Conservation (phyloP, 2,329 filamentous ascomycete genomes). For the Calonectria pseudoreteaudii region DNA sequence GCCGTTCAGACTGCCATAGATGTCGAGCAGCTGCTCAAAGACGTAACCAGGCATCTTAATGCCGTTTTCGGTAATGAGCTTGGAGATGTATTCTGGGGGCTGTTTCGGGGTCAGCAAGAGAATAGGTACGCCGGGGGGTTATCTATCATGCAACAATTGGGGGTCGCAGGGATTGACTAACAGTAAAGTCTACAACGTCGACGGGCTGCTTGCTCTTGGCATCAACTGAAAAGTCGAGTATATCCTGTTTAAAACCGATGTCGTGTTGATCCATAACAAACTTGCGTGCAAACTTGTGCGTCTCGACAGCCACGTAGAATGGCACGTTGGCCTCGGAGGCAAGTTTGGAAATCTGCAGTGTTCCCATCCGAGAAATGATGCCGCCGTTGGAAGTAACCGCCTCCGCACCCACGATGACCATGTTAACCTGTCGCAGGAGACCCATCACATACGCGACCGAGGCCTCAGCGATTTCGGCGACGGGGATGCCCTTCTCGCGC, state of each 20-base stretch:
- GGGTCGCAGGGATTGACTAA: slow-evolving; percentile 42
- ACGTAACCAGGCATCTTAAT: slow-evolving; percentile 78
- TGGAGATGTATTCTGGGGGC: slow-evolving; percentile 76
- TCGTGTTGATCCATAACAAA: slow-evolving; percentile 87
- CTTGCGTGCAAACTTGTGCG: slow-evolving; percentile 94
- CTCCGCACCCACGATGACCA: slow-evolving; percentile 78
- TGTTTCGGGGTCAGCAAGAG: slow-evolving; percentile 44
- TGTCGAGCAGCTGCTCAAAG: slow-evolving; percentile 77
- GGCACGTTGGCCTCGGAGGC: slow-evolving; percentile 77
- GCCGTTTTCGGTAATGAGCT: slow-evolving; percentile 81
- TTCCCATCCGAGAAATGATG: slow-evolving; percentile 88
- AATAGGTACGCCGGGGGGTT: too few species aligned
- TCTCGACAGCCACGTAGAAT: slow-evolving; percentile 93
- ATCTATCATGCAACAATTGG: background rate
- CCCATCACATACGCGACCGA: slow-evolving; percentile 85
- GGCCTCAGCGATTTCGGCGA: slow-evolving; percentile 68
- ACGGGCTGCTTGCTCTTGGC: slow-evolving; percentile 57
- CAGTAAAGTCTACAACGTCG: slow-evolving; percentile 78
- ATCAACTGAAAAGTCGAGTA: slow-evolving; percentile 78
- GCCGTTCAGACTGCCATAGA: slow-evolving; percentile 60
- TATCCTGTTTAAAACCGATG: slow-evolving; percentile 80
- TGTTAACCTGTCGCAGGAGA: slow-evolving; percentile 67
- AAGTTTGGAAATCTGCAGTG: slow-evolving; percentile 86
- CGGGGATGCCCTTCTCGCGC: slow-evolving; percentile 79
- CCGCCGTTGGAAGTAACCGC: slow-evolving; percentile 95